A percentile compares a stretch with the other conserved stretches of the same genome.
phyloP scores from a whole-genome alignment of 176 grass and related monocot genomes.

The Phragmites australis region DNA sequence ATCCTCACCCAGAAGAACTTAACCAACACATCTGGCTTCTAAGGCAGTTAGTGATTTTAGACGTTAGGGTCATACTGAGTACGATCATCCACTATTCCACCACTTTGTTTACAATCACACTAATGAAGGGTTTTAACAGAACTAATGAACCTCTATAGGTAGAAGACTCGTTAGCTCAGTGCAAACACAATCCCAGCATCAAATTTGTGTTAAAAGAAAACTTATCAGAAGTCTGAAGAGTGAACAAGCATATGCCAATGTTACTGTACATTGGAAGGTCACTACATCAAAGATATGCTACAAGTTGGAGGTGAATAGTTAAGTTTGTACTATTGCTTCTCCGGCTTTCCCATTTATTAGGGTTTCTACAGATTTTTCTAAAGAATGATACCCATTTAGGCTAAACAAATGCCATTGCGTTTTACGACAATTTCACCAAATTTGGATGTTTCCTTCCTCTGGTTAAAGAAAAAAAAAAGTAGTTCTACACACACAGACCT shows the following conservation, averaged over 20 bases:
- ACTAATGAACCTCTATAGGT: slow-evolving; percentile 14
- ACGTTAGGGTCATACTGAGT: not conserved
- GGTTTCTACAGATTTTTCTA: not conserved
- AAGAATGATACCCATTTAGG: not conserved
- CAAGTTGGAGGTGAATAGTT: not conserved
- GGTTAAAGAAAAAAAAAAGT: not conserved
- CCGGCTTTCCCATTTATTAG: not conserved
- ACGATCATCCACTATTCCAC: slow-evolving; percentile 16
- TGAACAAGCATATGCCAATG: not conserved
- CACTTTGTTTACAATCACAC: not conserved
- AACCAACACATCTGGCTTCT: slow-evolving; percentile 3
- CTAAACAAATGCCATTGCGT: not conserved
- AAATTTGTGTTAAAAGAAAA: not conserved
- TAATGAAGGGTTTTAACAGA: slow-evolving; percentile 13
- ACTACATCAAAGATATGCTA: not conserved
- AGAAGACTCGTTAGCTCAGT: not conserved
- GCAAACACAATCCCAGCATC: slow-evolving; percentile 16
- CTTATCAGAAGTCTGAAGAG: not conserved
- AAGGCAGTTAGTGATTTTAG: slow-evolving; percentile 20
- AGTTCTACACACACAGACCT: not conserved
- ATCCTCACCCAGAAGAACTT: not conserved
- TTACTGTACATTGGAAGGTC: not conserved
- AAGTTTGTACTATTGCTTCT: slow-evolving; percentile 19
- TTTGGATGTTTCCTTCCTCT: not conserved
- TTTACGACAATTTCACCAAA: slow-evolving; percentile 22